Base-by-base conservation (phyloP, 2,329 filamentous ascomycete species). In the Magnaporthiopsis incrustans region DNA sequence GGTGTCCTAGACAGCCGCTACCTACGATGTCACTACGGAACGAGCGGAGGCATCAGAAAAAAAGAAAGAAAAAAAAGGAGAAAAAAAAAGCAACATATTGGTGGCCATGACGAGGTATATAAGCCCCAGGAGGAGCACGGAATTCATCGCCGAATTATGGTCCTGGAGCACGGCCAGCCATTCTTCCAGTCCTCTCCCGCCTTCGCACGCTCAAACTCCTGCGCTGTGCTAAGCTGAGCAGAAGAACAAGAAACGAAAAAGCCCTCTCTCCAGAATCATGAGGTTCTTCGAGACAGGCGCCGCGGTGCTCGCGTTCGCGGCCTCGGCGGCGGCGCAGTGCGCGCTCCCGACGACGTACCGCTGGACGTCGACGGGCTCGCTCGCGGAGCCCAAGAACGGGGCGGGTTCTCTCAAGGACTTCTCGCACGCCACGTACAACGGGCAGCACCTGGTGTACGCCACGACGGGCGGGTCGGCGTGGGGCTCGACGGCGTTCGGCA, bases 321-420 rank as follows among this genome's bases (percentile, higher is more conserved):
- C 67, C 1, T 69, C 67, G 26, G 67, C 60, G 22, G 56, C 67
- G 6, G 64, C 58, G 70, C 65, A 65, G 27, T 87, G 85, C 73
- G 67, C 70, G 35, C 80, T 87, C 56, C 84, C 84, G 0, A 80
- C 83, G 0, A 79, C 74, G 12, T 86, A 85, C 73, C 72, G 73
- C 59, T 87, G 85, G 84, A 81, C 78, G 44, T 84, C 82, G 14
- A 81, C 78, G 7, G 77, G 73, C 2, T 67, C 77, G 2, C 76
- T 88, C 10, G 82, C 83, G 1, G 69, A 75, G 5, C 85, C 85
- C 0, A 79, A 80, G 68, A 75, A 74, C 1, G 83, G 83, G 25
- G 85, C 81, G 82, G 77, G 74, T 2, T 77, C 84, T 4, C 77
- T 89, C 69, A 89, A 89, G 70, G 86, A 89, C 73, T 88, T 89